Conservation (phyloP, 805 yeast species). For the Metschnikowia reukaufii region DNA sequence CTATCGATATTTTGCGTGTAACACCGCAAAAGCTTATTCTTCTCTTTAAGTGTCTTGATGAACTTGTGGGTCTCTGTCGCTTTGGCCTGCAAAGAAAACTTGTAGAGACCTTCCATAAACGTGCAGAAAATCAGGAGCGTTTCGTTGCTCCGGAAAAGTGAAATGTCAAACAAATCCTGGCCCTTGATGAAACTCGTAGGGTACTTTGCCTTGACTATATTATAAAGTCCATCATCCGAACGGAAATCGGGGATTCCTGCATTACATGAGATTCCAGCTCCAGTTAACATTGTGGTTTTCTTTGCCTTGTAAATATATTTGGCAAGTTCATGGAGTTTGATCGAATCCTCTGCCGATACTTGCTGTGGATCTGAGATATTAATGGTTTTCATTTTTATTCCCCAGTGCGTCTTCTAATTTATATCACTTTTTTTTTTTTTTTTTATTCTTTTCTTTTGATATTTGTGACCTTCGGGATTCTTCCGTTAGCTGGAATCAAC, state of each 20-base stretch:
- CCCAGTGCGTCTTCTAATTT: too few species aligned
- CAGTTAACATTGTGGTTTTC: conserved; percentile 72
- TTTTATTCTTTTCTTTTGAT: neutral
- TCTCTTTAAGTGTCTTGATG: conserved; percentile 57
- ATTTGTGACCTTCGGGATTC: too few species aligned
- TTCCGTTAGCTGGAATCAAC: too few species aligned
- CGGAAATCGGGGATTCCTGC: conserved; percentile 98
- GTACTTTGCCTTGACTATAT: conserved; percentile 61
- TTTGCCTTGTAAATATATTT: conserved; percentile 51
- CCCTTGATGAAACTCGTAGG: conserved; percentile 72
- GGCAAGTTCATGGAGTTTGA: conserved; percentile 39
- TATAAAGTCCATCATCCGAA: conserved; percentile 79
- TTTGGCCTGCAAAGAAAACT: conserved; percentile 59
- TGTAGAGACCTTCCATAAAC: conserved; percentile 81
- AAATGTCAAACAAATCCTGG: conserved; percentile 86
- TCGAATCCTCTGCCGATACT: conserved; percentile 30
- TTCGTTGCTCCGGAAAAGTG: conserved; percentile 67
- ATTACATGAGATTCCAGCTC: conserved; percentile 95
- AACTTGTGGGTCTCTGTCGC: conserved; percentile 87
- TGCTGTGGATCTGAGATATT: conserved; percentile 21
- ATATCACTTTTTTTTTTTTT: neutral
- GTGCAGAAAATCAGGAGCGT: conserved; percentile 76
- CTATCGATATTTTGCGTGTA: conserved; percentile 97
- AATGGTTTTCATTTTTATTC: conserved; percentile 32
- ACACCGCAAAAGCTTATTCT: conserved; percentile 72